Evolutionary conservation across 495 filamentous ascomycete species (phyloP), one percentile per base, ranked within the genome.

Genomic region (Bathelium albidoporum): DNA sequence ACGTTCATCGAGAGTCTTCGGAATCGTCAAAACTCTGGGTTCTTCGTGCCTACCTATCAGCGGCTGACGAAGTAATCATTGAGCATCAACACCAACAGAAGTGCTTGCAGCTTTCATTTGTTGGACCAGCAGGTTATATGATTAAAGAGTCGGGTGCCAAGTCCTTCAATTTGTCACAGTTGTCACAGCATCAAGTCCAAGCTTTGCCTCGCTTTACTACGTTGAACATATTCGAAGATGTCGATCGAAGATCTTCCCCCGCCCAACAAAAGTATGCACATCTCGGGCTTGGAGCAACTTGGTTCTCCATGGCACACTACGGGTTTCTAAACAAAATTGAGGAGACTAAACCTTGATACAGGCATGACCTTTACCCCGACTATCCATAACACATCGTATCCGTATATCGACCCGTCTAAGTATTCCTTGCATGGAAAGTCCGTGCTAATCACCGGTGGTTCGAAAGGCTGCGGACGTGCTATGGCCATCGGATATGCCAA

Each of bases 391-490:
- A 67, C 69, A 62, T 70, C 69, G 22, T 74, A 74, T 45, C 66
- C 65, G 39, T 53, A 45, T 60, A 72, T 73, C 66, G 34, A 64
- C 26, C 62, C 71, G 2, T 29, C 26, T n/a, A 60, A 68, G 41
- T 32, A 59, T 59, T 28, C 65, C 52, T 66, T 72, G 20, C 29
- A 55, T 11, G 68, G 59, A 24, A 66, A 66, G 49, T 52, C 64
- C 11, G 70, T 73, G 52, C 65, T 74, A 26, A 64, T 74, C 52
- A 73, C 69, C 12, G 72, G 72, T 32, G 71, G 69, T 2, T 69
- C 67, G 2, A 69, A 66, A 43, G 72, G 72, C 43, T 66, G 71
- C 31, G 72, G 72, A 4, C 59, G 64, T 1, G 67, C 72, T 10
- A 72, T 64, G 1, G 70, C 69, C 10, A 44, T 73, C 32, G 59